Evolutionary conservation across 306 rosid genomes (phyloP), one percentile per base, ranked within the genome.

Genomic region (Casuarina glauca): DNA sequence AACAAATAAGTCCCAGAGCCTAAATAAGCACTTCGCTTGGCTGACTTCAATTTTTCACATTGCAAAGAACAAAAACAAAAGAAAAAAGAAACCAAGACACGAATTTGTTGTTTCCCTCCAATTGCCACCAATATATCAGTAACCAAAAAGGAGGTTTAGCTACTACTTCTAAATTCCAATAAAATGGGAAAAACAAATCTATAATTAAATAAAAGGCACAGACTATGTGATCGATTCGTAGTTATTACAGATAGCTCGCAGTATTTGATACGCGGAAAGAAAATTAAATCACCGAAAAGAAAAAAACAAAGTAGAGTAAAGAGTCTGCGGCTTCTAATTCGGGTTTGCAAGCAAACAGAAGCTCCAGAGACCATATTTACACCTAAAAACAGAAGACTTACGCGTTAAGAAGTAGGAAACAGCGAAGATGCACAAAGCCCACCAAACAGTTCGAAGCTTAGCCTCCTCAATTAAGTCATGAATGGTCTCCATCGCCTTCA

Each of bases 371-470:
- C 4, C 41, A 36, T 36, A 26, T 35, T 8, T 35, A 36, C 32
- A 32, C 11, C 68, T n/a, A 48, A 63, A 81, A 38, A 35, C 48
- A 51, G 57, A 45, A 11, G 4, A 78, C 93, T 93, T 87, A 96
- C 99, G 87, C 16, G 97, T 81, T 26, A 96, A 75, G 78, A 96
- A 89, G 84, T 91, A 91, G 5, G 99, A 82, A 81, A 93, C 85
- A 72, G 81, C 87, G 82, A 96, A 93, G 71, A 91, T 82, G 82
- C 87, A 93, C 73, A 96, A 83, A 43, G 90, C 87, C 99, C 99
- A 96, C 97, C 98, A 96, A 20, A 91, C 90, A 69, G 90, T 71
- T 64, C 99, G 97, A 51, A 91, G 83, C 81, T 93, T 89, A 77
- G 85, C 84, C 79, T 96, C 98, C 38, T 93, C 88, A 74, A 96